Percentiles rank a stretch among this genome's conserved stretches.
Evolutionary conservation across 768 basidiomycete species (phyloP).

Genomic region (Boletus patriciae): DNA sequence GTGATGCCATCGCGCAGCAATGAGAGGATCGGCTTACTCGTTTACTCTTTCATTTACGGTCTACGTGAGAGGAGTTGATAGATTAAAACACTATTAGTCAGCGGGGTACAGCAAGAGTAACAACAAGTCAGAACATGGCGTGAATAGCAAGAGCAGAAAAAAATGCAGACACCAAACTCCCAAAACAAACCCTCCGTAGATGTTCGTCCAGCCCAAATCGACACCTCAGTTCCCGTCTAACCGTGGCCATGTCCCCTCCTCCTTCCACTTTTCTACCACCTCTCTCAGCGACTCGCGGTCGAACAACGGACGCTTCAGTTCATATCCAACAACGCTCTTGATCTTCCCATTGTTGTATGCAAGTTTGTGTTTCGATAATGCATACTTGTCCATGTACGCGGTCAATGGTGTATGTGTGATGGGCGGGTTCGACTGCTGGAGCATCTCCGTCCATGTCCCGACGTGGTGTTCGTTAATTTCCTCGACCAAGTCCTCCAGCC

Average conservation of each 20-base stretch:
- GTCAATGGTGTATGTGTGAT: conserved; percentile 68
- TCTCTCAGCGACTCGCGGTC: conserved; percentile 62
- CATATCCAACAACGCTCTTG: conserved; percentile 70
- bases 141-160: conserved; percentile 6
- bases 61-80: neutral
- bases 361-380: conserved; percentile 66
- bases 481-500: conserved; percentile 68
- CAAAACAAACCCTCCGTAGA: conserved; percentile 17
- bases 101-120: conserved; percentile 26
- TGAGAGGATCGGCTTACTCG: no score
- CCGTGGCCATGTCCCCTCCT: conserved; percentile 50
- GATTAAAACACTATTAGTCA: conserved; percentile 29
- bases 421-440: conserved; percentile 66
- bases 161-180: conserved; percentile 20
- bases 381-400: conserved; percentile 77
- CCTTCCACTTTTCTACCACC: conserved; percentile 78
- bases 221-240: conserved; percentile 17
- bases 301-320: conserved; percentile 61
- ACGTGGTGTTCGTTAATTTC: conserved; percentile 87
- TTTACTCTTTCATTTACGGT: no score
- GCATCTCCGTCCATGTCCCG: conserved; percentile 80
- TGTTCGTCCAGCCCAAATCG: neutral
- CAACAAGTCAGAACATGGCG: conserved; percentile 18
- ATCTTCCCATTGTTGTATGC: conserved; percentile 72
- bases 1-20: neutral